Evolutionary conservation across 768 basidiomycete species (phyloP).

Genomic region (Hericium erinaceus): DNA sequence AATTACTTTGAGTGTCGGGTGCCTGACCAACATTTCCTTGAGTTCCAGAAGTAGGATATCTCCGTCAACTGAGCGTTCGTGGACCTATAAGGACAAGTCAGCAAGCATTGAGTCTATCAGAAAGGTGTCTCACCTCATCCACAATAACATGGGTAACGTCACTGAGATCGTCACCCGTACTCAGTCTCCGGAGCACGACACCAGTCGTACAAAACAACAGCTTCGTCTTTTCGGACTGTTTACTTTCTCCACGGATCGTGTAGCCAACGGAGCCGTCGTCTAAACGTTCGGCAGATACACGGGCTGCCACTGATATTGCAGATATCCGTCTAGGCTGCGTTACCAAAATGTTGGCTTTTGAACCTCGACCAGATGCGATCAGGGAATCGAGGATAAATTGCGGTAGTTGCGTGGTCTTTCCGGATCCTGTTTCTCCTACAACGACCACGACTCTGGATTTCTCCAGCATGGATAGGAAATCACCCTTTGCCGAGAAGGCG

Average conservation of each 20-base stretch:
- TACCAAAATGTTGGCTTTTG: slow-evolving; percentile 64
- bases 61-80: slow-evolving; percentile 86
- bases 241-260: slow-evolving; percentile 81
- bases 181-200: slow-evolving; percentile 74
- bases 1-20: slow-evolving; percentile 65
- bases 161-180: slow-evolving; percentile 60
- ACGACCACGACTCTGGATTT: slow-evolving; percentile 66
- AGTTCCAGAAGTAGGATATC: slow-evolving; percentile 85
- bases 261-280: slow-evolving; percentile 81
- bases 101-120: neutral
- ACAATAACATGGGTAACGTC: slow-evolving; percentile 80
- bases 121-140: slow-evolving; percentile 57
- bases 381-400: slow-evolving; percentile 85
- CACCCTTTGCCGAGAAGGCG: slow-evolving; percentile 58
- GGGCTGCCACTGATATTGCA: slow-evolving; percentile 79
- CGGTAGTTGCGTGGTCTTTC: slow-evolving; percentile 91
- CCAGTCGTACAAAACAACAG: slow-evolving; percentile 91
- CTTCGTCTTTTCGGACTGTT: slow-evolving; percentile 54
- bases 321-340: slow-evolving; percentile 89
- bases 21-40: slow-evolving; percentile 57
- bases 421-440: slow-evolving; percentile 88
- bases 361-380: slow-evolving; percentile 51
- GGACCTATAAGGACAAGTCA: slow-evolving; percentile 43
- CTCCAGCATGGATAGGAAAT: slow-evolving; percentile 52
- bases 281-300: slow-evolving; percentile 74